phyloP scores from a whole-genome alignment of 2,329 filamentous ascomycete species.

The Trichoderma koningii region DNA sequence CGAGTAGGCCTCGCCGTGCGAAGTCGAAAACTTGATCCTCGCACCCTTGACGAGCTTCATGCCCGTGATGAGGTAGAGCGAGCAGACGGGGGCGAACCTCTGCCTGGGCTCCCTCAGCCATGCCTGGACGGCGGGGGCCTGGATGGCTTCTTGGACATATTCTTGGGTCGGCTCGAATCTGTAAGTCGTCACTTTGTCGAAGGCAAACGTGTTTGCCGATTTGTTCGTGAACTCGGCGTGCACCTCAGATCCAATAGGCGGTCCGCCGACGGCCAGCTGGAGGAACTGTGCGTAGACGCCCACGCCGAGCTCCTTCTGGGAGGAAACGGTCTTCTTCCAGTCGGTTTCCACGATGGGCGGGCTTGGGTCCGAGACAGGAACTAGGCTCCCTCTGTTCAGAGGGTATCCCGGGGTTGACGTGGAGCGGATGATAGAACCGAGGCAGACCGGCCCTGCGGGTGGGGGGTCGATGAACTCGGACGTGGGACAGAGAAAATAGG shows the following conservation, averaged over 20 bases:
- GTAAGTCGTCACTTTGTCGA: background rate
- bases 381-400: background rate
- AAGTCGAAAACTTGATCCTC: background rate
- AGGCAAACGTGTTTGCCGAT: background rate
- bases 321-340: slow-evolving; percentile 8
- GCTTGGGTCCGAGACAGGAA: background rate
- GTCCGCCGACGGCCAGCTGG: background rate
- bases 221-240: background rate
- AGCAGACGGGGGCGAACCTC: background rate
- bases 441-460: background rate
- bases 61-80: slow-evolving; percentile 15
- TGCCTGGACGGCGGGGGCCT: background rate
- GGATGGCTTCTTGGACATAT: slow-evolving; percentile 6
- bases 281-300: slow-evolving; percentile 11
- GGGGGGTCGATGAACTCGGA: slow-evolving; percentile 10
- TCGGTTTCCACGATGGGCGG: background rate
- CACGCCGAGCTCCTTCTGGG: background rate
- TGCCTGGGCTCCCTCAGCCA: slow-evolving; percentile 14
- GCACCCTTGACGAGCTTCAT: slow-evolving; percentile 15
- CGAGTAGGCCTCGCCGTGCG: background rate
- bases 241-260: background rate
- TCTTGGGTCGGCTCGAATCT: slow-evolving; percentile 9
- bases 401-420: background rate
- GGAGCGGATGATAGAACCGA: slow-evolving; percentile 1
- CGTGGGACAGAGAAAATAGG: slow-evolving; percentile 13